Evolutionary conservation across 2,329 filamentous ascomycete genomes (phyloP).

Genomic region (Zopfia rhizophila): DNA sequence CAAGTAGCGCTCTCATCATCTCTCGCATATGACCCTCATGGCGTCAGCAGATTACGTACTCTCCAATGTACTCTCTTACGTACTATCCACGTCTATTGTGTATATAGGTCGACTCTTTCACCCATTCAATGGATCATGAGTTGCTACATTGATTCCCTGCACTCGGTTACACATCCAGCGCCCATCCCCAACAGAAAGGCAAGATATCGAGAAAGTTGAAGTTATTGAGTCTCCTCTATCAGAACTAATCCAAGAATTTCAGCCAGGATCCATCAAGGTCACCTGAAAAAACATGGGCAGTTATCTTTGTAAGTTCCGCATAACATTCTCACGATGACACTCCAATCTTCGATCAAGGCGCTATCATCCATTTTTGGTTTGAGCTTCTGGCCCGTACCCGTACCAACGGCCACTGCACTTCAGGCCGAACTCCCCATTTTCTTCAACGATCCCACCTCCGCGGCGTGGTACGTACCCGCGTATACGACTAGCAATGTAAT

Average conservation of each 20-base stretch:
- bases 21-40: too few relatives aligned
- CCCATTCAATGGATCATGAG: too few relatives aligned
- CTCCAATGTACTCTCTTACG: too few relatives aligned
- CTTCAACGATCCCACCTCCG: conserved; percentile 24
- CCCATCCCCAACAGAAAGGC: conserved; percentile 27
- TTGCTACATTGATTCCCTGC: too few relatives aligned
- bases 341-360: conserved; percentile 12
- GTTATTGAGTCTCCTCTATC: conserved; percentile 16
- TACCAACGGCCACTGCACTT: conserved; percentile 39
- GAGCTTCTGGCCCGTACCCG: conserved; percentile 42
- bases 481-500: conserved; percentile 37
- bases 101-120: too few relatives aligned
- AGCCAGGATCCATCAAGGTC: conserved; percentile 27
- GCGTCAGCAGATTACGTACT: too few relatives aligned
- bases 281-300: conserved; percentile 41
- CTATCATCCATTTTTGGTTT: conserved; percentile 40
- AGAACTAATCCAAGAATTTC: conserved; percentile 15
- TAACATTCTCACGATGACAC: not conserved
- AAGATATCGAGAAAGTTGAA: conserved; percentile 31
- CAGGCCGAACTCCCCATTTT: conserved; percentile 26
- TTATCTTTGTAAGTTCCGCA: conserved; percentile 34
- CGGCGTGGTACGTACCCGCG: conserved; percentile 35
- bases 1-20: not conserved
- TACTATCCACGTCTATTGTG: too few relatives aligned
- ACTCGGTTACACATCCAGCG: too few relatives aligned